A percentile compares a stretch with the other conserved stretches of the same genome.
Conservation (phyloP, 305 asterid genomes). For the Solanum hybrid region DNA sequence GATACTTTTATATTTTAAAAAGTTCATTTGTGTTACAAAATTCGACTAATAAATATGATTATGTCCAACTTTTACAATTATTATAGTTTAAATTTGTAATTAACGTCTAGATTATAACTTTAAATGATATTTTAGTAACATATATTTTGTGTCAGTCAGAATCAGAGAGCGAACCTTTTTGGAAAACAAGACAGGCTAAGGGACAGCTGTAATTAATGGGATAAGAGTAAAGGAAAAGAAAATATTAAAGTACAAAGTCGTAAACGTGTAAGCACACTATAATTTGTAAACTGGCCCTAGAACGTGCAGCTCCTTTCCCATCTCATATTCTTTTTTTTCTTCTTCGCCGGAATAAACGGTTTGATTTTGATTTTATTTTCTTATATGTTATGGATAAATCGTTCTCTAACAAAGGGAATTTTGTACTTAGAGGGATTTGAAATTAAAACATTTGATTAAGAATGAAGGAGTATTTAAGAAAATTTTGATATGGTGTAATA, state of each 20-base stretch:
- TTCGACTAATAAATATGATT: background rate
- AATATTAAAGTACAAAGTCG: background rate
- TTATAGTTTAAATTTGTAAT: background rate
- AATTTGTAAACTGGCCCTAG: background rate
- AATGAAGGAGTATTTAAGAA: too few relatives aligned
- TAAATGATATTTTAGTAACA: background rate
- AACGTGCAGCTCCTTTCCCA: background rate
- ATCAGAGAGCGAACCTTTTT: background rate
- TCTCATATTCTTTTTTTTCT: background rate
- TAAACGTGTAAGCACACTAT: background rate
- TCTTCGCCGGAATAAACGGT: background rate
- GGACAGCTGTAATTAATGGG: background rate
- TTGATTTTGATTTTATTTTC: too few relatives aligned
- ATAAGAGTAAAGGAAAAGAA: background rate
- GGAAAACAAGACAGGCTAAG: background rate
- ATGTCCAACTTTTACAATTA: background rate
- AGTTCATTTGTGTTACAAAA: background rate
- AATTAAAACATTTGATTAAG: too few relatives aligned
- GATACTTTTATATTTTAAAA: background rate
- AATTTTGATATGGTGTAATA: too few relatives aligned
- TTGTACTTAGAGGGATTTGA: rapidly evolving
- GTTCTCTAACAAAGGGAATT: too few relatives aligned
- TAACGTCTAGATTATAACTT: background rate
- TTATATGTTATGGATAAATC: too few relatives aligned
- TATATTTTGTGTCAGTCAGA: background rate